phyloP scores from a whole-genome alignment of 2,329 filamentous ascomycete genomes.

The Eutypella sp. region DNA sequence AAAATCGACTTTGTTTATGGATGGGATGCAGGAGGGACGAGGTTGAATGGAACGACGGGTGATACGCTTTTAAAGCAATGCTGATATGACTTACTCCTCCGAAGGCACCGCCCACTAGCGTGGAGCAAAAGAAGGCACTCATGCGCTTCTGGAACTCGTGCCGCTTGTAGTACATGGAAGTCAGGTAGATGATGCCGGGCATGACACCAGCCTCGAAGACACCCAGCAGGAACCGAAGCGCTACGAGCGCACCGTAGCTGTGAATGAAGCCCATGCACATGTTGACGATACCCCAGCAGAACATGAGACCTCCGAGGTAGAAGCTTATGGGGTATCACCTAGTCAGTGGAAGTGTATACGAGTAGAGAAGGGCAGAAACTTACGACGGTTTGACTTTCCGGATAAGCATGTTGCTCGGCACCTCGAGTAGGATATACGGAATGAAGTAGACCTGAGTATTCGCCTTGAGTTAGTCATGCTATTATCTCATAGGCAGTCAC shows the following conservation, averaged over 20 bases:
- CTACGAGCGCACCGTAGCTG: slow-evolving; percentile 33
- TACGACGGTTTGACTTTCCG: slow-evolving; percentile 35
- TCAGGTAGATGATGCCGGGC: slow-evolving; percentile 41
- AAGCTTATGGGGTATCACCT: slow-evolving; percentile 5
- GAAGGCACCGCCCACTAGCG: slow-evolving; percentile 37
- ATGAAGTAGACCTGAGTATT: slow-evolving; percentile 29
- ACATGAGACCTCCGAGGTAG: slow-evolving; percentile 34
- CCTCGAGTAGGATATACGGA: slow-evolving; percentile 39
- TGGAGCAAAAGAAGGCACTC: slow-evolving; percentile 38
- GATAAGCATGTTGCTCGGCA: slow-evolving; percentile 42
- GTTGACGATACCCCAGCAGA: slow-evolving; percentile 41
- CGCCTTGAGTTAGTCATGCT: background rate
- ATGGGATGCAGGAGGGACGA: background rate
- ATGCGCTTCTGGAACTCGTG: slow-evolving; percentile 44
- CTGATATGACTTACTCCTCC: slow-evolving; percentile 29
- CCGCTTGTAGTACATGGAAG: slow-evolving; percentile 44
- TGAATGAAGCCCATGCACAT: slow-evolving; percentile 43
- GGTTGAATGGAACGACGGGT: too few species aligned
- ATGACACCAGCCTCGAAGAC: slow-evolving; percentile 42
- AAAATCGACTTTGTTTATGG: too few species aligned
- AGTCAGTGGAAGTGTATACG: background rate
- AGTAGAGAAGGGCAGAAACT: too few species aligned
- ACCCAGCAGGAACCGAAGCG: slow-evolving; percentile 39
- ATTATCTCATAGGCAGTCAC: background rate
- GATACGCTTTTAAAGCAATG: background rate